A percentile compares a stretch with the other conserved stretches of the same genome.
Conservation (phyloP, 768 basidiomycete genomes). For the Tulasnella sp. region DNA sequence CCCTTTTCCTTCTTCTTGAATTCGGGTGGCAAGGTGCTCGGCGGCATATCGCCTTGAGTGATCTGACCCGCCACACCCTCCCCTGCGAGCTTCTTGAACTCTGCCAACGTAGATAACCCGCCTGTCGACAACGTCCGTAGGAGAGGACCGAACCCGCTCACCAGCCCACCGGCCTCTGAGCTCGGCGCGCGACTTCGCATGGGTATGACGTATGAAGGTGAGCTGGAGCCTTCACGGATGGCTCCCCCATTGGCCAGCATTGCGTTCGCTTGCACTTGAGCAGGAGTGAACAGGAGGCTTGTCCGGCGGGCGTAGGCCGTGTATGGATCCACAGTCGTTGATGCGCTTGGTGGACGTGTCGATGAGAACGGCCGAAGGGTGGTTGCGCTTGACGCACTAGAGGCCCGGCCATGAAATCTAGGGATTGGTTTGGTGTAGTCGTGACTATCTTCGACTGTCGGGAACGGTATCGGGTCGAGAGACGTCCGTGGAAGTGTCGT, state of each 20-base stretch:
- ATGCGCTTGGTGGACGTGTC: neutral
- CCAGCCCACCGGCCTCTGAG: neutral
- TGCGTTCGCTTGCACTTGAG: constrained; percentile 1
- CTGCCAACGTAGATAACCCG: neutral
- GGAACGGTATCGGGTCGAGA: constrained; percentile 13
- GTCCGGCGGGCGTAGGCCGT: constrained; percentile 9
- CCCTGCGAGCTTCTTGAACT: constrained; percentile 3
- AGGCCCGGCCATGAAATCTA: constrained; percentile 1
- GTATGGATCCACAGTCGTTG: constrained; percentile 6
- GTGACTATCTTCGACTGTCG: neutral
- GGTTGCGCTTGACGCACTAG: constrained; percentile 1
- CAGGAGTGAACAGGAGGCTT: constrained; percentile 9
- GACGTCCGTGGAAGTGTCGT: constrained; percentile 12
- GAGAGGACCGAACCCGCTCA: neutral
- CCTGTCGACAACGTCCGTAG: constrained; percentile 16
- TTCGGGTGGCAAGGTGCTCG: constrained; percentile 14
- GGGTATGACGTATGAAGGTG: neutral
- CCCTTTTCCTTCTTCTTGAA: constrained; percentile 3
- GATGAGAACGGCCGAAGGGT: constrained; percentile 4
- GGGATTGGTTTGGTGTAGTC: neutral
- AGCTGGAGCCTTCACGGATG: neutral
- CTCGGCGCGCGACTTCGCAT: constrained; percentile 11
- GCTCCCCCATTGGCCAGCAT: neutral
- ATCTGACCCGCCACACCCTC: neutral
- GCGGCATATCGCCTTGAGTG: constrained; percentile 16